Evolutionary conservation across 441 rosid species (phyloP).

Genomic region (Viola pubescens): DNA sequence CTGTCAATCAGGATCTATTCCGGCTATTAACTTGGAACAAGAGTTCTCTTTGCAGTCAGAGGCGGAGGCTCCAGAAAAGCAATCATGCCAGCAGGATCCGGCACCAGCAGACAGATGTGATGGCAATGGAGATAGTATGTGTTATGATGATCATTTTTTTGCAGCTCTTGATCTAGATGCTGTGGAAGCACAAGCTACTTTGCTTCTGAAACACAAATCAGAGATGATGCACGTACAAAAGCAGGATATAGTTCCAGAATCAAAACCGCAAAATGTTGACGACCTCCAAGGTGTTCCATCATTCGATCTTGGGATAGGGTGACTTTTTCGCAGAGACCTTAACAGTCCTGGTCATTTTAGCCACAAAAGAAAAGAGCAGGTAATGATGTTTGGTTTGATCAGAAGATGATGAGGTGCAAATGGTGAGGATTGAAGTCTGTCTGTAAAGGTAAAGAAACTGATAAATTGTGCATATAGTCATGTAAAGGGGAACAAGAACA

Average conservation of each 20-base stretch:
- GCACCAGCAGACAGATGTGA: constrained; percentile 16
- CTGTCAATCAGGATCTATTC: constrained; percentile 33
- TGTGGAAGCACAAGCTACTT: constrained; percentile 71
- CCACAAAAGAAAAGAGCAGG: too few species aligned
- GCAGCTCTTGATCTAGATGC: constrained; percentile 78
- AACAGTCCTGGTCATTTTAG: too few species aligned
- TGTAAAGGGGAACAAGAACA: too few species aligned
- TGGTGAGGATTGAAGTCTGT: too few species aligned
- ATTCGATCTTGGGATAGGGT: constrained; percentile 86
- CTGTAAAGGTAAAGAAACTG: too few species aligned
- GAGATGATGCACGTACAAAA: constrained; percentile 22
- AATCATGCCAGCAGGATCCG: constrained; percentile 23
- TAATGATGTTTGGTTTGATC: too few species aligned
- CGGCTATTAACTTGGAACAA: constrained; percentile 53
- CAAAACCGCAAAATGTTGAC: constrained; percentile 18
- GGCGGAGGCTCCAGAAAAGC: constrained; percentile 19
- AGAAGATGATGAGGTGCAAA: too few species aligned
- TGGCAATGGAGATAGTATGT: constrained; percentile 13
- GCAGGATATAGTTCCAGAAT: constrained; percentile 23
- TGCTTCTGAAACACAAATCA: constrained; percentile 42
- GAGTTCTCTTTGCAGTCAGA: constrained; percentile 35
- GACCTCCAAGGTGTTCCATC: constrained; percentile 42
- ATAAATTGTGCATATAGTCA: too few species aligned
- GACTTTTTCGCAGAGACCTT: background rate
- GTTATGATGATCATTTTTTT: constrained; percentile 68